Conservation (phyloP, 306 rosid genomes). For the Calophaca sinica region DNA sequence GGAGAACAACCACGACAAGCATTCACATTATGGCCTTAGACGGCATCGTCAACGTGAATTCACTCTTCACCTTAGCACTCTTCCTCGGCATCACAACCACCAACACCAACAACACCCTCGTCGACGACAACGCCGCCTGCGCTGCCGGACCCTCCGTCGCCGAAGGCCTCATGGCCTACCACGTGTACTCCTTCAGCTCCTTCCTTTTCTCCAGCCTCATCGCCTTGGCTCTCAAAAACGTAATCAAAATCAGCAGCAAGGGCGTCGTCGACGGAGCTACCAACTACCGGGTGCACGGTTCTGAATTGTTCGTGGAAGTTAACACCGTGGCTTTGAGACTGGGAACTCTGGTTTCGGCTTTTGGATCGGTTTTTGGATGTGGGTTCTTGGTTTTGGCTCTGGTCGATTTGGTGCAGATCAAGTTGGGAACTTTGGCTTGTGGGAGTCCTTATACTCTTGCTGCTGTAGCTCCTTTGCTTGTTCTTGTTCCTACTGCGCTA, state of each 20-base stretch:
- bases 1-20: slow-evolving; percentile 54
- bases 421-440: slow-evolving; percentile 76
- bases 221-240: slow-evolving; percentile 80
- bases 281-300: slow-evolving; percentile 2
- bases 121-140: slow-evolving; percentile 49
- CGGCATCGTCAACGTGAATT: slow-evolving; percentile 82
- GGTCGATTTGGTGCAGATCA: slow-evolving; percentile 81
- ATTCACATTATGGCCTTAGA: slow-evolving; percentile 89
- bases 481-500: slow-evolving; percentile 77
- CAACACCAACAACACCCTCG: slow-evolving; percentile 51
- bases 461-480: slow-evolving; percentile 73
- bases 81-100: slow-evolving; percentile 79
- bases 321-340: slow-evolving; percentile 57
- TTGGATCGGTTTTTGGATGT: slow-evolving; percentile 80
- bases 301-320: slow-evolving; percentile 50
- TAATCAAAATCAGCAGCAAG: slow-evolving; percentile 52
- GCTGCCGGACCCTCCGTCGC: slow-evolving; percentile 54
- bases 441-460: slow-evolving; percentile 63
- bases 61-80: slow-evolving; percentile 85
- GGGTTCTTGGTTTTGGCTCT: slow-evolving; percentile 86
- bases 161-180: slow-evolving; percentile 64
- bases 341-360: slow-evolving; percentile 74
- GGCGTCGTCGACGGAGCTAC: not conserved
- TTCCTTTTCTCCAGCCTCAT: slow-evolving; percentile 96
- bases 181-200: slow-evolving; percentile 88